Base-by-base conservation (phyloP, 1,139 yeast genomes). In the Yamadazyma atlantica region DNA sequence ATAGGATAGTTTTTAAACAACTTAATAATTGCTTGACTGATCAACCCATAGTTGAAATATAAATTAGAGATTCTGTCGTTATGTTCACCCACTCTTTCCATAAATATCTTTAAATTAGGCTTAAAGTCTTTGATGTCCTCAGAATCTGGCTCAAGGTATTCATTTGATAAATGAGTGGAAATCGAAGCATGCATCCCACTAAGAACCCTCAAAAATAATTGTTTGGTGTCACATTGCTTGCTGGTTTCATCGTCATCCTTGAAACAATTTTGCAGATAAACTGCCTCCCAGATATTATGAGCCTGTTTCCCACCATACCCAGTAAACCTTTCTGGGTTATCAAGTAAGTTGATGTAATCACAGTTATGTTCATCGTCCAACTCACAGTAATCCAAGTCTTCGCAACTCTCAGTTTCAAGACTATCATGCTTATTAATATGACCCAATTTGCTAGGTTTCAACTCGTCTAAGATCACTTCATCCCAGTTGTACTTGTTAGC, bases 111-210 rank as follows among this genome's bases (percentile, higher is more conserved):
- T 44, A 87, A 69, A 57, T 89, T 83, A 13, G 97, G 96, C 32
- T 79, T 85, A 79, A 95, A 90, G 39, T 78, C 77, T 27, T 87
- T 90, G 2, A 88, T 76, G 38, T 78, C 78, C 26, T 88, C 92
- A 1, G 87, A 77, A 27, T 74, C 75, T 30, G 85, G 75, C 57
- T 87, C 75, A 54, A 87, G 73, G 60, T 79, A 88, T 53, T 92
- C 97, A 55, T 85, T 86, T 19, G 96, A 81, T 43, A 94, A 70
- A 62, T 94, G 99, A 2, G 95, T 89, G 8, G 95, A 94, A 46
- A 94, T 89, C 4, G 96, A 87, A 2, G 97, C 89, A 59, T 94
- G 99, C 85, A 94, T 78, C 2, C 99, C 99, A 33, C 95, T 83
- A 14, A 94, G 73, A 39, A 94, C 65, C 48, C 95, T 76, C 64